Evolutionary conservation across 2,329 filamentous ascomycete species (phyloP).

Genomic region (Sclerotinia spermophila): DNA sequence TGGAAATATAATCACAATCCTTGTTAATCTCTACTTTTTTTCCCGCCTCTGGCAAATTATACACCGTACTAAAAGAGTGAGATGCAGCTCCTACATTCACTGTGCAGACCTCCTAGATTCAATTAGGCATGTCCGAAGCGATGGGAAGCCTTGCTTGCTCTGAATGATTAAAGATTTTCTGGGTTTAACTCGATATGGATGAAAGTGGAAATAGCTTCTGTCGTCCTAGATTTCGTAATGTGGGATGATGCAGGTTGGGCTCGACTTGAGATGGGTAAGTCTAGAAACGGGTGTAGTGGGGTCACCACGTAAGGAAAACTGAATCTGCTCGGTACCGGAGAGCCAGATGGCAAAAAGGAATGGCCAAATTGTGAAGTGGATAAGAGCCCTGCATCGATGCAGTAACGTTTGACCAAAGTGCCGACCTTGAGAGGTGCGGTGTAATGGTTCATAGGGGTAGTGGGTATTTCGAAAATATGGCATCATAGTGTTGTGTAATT

Average conservation of each 20-base stretch:
- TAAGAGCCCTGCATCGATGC: background rate
- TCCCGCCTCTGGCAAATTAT: background rate
- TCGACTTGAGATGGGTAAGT: constrained; percentile 1
- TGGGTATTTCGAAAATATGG: background rate
- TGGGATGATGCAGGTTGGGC: constrained; percentile 6
- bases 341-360: background rate
- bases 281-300: background rate
- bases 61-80: background rate
- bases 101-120: constrained; percentile 7
- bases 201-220: background rate
- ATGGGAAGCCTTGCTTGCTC: background rate
- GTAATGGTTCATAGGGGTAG: background rate
- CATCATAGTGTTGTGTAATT: background rate
- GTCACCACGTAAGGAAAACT: constrained; percentile 2
- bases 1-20: constrained; percentile 20
- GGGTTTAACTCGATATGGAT: background rate
- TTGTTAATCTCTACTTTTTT: background rate
- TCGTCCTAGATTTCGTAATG: background rate
- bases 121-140: constrained; percentile 7
- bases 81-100: background rate
- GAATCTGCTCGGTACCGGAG: background rate
- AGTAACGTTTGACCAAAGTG: background rate
- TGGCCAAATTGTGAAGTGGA: background rate
- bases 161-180: constrained; percentile 5
- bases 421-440: background rate